phyloP scores from a whole-genome alignment of 306 rosid genomes.

The Abrus precatorius region DNA sequence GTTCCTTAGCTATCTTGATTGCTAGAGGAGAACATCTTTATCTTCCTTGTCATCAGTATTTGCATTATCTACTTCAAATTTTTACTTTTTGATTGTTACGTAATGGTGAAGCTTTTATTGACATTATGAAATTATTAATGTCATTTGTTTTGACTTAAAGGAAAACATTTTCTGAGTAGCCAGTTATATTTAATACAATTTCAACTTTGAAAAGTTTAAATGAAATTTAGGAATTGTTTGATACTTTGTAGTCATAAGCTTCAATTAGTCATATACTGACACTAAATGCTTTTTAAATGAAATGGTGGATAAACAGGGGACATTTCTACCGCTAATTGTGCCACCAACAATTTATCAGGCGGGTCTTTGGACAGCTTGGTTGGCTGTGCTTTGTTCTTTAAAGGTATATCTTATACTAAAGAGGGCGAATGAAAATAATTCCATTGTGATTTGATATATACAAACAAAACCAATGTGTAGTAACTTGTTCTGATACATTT shows the following conservation, averaged over 20 bases:
- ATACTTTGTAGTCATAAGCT: constrained; percentile 14
- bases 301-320: constrained; percentile 70
- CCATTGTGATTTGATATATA: constrained; percentile 26
- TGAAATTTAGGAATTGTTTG: constrained; percentile 28
- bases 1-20: no score
- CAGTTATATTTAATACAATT: constrained; percentile 2
- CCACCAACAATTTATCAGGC: constrained; percentile 88
- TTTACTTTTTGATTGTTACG: constrained; percentile 33
- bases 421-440: constrained; percentile 26
- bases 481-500: constrained; percentile 38
- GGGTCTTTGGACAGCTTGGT: constrained; percentile 91
- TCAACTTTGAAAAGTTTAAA: constrained; percentile 15
- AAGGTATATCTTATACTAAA: constrained; percentile 68
- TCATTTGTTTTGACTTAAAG: constrained; percentile 10
- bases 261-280: background rate
- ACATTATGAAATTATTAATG: constrained; percentile 7
- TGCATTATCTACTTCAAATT: constrained; percentile 22
- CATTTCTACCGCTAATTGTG: constrained; percentile 87
- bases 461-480: constrained; percentile 27
- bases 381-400: constrained; percentile 86
- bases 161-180: constrained; percentile 16
- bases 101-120: constrained; percentile 26
- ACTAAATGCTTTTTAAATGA: constrained; percentile 20
- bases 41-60: background rate
- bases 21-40: background rate